A percentile compares a stretch with the other conserved stretches of the same genome.
Evolutionary conservation across 306 rosid species (phyloP).

Genomic region (Malus orientalis): DNA sequence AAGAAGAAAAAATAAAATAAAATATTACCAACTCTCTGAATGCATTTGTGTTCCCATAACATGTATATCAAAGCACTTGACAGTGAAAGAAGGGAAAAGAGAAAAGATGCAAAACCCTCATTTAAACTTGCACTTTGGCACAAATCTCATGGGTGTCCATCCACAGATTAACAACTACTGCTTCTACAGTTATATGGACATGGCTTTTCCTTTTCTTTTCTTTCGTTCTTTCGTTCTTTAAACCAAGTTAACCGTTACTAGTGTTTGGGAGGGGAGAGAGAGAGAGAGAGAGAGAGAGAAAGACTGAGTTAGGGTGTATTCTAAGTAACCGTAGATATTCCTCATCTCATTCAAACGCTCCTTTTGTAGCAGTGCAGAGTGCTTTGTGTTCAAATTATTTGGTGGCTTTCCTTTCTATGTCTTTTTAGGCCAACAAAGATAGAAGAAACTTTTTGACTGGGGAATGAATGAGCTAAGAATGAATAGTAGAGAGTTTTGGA

Average conservation of each 20-base stretch:
- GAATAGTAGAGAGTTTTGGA: conserved; percentile 41
- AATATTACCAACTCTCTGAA: conserved; percentile 26
- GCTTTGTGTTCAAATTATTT: conserved; percentile 79
- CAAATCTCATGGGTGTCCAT: conserved; percentile 36
- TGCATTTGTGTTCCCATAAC: conserved; percentile 28
- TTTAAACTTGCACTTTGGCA: conserved; percentile 38
- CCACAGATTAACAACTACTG: conserved; percentile 21
- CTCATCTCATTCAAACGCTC: conserved; percentile 68
- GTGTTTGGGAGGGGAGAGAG: conserved; percentile 16
- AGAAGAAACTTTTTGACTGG: conserved; percentile 81
- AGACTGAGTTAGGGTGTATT: conserved; percentile 33
- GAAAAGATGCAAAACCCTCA: background rate
- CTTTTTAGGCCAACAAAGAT: conserved; percentile 98
- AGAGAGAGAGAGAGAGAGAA: conserved; percentile 30
- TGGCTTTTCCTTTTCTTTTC: conserved; percentile 22
- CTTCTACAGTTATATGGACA: background rate
- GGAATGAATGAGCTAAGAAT: conserved; percentile 24
- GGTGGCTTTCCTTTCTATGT: conserved; percentile 75
- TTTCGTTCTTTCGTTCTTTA: conserved; percentile 13
- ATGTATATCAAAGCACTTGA: conserved; percentile 28
- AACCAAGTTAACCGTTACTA: conserved; percentile 41
- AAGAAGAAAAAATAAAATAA: background rate
- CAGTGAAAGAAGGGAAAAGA: conserved; percentile 29
- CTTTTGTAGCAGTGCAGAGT: conserved; percentile 53
- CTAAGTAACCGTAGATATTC: conserved; percentile 56